Evolutionary conservation across 768 basidiomycete species (phyloP), one percentile per base, ranked within the genome.

Genomic region (Amanita pallidorosea): DNA sequence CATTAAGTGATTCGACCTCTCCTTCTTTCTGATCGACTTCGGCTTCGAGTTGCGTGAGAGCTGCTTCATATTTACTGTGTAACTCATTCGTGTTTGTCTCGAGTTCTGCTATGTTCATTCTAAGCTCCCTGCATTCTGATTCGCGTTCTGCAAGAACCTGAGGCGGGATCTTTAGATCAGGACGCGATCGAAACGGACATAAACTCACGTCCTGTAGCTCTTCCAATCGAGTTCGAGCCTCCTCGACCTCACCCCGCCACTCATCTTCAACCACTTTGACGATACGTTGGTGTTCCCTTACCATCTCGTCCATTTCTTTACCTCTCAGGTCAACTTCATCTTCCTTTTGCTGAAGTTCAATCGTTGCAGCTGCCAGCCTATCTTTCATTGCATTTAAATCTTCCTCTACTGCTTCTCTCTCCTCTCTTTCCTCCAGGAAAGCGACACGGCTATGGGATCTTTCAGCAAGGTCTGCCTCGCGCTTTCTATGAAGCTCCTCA

Each of bases 231-330:
- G 72, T 76, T 53, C 83, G 73, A 2, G 81, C 81, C 56, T 91
- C 88, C 54, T 90, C 81, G 2, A 94, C 81, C 61, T 95, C 93
- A 3, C 85, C 87, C 50, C 84, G 70, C 91, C 91, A 95, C 58
- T 89, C 88, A 38, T 83, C 78, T 58, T 90, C 88, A 6, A 91
- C 83, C 2, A 76, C 74, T 17, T 77, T 75, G 2, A 90, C 78
- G 48, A 88, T 83, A 25, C 78, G 73, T 47, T 81, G 74, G 60
- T 89, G 85, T 60, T 91, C 85, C 5, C 67, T 68, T 4, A 91
- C 74, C 41, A 95, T 63, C 44, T 93, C 87, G 3, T 86, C 82
- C 41, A 93, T 79, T 62, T 91, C 88, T 53, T 75, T 70, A 51
- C 76, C 76, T 69, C 86, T 85, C 63, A 82, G 69, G 47, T 92